Evolutionary conservation across 2,329 filamentous ascomycete genomes (phyloP).

Genomic region (Penicillium sp.): DNA sequence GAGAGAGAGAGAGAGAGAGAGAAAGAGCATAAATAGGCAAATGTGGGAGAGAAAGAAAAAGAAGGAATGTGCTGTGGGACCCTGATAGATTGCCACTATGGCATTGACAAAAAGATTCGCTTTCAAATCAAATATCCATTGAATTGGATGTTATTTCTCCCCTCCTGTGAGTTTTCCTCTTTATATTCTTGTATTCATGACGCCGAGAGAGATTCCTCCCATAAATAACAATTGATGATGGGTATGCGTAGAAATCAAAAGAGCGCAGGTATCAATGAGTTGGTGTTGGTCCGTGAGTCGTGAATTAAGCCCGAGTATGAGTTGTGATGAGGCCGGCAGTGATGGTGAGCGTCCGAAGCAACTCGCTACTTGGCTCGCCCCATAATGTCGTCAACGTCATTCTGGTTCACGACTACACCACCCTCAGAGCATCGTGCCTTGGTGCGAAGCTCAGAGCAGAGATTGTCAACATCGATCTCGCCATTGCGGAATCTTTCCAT

Average conservation of each 20-base stretch:
- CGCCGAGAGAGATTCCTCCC: slow-evolving; percentile 16
- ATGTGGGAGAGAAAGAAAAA: background rate
- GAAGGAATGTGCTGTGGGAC: background rate
- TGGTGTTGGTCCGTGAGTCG: slow-evolving; percentile 19
- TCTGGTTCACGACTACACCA: slow-evolving; percentile 83
- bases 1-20: background rate
- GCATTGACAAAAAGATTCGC: background rate
- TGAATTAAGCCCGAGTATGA: slow-evolving; percentile 11
- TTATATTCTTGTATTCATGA: slow-evolving; percentile 19
- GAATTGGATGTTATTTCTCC: background rate
- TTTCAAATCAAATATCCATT: background rate
- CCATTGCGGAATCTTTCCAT: slow-evolving; percentile 85
- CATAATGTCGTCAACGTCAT: slow-evolving; percentile 80
- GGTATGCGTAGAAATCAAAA: slow-evolving; percentile 28
- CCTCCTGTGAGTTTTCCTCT: slow-evolving; percentile 1
- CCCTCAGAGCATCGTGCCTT: slow-evolving; percentile 92
- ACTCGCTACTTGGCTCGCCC: slow-evolving; percentile 37
- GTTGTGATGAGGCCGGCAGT: background rate
- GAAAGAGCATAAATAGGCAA: background rate
- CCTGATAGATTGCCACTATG: background rate
- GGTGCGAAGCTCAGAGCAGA: slow-evolving; percentile 88
- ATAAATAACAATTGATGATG: slow-evolving; percentile 20
- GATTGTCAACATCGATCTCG: slow-evolving; percentile 87
- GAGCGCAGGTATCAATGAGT: slow-evolving; percentile 9
- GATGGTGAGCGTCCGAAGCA: background rate